These are phyloP conservation scores for Penicillium salamii DNA, from an alignment of 495 filamentous ascomycete species.

Conservation along the genomic window DNA sequence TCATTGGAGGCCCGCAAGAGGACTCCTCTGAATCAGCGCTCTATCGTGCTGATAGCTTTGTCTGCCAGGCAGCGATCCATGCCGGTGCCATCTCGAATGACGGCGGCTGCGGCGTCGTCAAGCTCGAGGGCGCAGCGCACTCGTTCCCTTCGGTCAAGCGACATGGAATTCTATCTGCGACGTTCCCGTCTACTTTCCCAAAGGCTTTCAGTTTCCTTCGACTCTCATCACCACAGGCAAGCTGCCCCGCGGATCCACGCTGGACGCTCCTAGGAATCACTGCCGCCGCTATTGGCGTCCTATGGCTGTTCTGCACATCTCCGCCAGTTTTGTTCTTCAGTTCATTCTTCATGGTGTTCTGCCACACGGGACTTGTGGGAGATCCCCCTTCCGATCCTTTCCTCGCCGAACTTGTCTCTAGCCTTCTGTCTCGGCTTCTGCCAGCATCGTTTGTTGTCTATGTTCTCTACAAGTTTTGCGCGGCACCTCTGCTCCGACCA, in stretches of 20 bases:
- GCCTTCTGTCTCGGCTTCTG: conserved; percentile 67
- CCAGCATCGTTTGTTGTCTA: conserved; percentile 73
- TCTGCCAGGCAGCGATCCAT: conserved; percentile 80
- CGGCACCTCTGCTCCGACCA: conserved; percentile 49
- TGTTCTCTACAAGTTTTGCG: conserved; percentile 71
- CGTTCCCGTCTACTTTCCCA: conserved; percentile 76
- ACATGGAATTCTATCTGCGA: conserved; percentile 64
- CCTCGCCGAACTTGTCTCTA: conserved; percentile 62
- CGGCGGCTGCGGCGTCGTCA: conserved; percentile 75
- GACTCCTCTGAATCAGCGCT: conserved; percentile 37
- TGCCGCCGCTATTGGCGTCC: conserved; percentile 57
- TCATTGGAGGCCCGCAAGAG: conserved; percentile 68
- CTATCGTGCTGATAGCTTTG: conserved; percentile 81
- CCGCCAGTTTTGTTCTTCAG: conserved; percentile 69
- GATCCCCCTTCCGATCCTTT: conserved; percentile 63
- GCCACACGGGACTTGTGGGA: conserved; percentile 73
- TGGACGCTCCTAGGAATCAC: conserved; percentile 77
- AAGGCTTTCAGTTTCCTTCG: conserved; percentile 67
- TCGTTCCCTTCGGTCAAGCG: conserved; percentile 56
- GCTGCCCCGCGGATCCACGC: conserved; percentile 56
- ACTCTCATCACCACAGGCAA: conserved; percentile 34
- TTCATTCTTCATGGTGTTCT: conserved; percentile 69
- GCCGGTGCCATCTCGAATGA: conserved; percentile 66
- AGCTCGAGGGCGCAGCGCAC: conserved; percentile 63
- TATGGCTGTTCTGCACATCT: conserved; percentile 69